A percentile compares a stretch with the other conserved stretches of the same genome.
phyloP scores from a whole-genome alignment of 768 basidiomycete species.

The Tulasnella sp. region DNA sequence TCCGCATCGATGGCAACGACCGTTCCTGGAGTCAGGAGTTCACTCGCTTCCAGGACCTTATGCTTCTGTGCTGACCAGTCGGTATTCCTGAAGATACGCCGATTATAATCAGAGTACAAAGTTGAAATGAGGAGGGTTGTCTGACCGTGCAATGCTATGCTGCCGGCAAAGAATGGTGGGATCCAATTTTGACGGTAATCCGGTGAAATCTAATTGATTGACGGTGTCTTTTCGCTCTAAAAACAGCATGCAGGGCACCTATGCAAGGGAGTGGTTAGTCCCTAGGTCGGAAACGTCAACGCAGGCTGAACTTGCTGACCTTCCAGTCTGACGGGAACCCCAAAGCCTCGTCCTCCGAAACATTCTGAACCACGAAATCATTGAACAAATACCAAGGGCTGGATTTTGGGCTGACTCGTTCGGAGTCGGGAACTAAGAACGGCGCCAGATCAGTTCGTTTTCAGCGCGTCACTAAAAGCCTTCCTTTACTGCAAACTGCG shows the following conservation, averaged over 20 bases:
- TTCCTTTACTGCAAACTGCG: constrained; percentile 65
- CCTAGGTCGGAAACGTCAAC: not conserved
- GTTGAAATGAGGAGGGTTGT: not conserved
- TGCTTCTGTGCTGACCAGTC: constrained; percentile 49
- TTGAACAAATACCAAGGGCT: constrained; percentile 94
- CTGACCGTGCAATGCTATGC: constrained; percentile 19
- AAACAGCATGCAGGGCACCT: constrained; percentile 85
- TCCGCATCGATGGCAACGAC: constrained; percentile 95
- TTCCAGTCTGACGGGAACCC: constrained; percentile 90
- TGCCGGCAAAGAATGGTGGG: constrained; percentile 58
- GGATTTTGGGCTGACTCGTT: constrained; percentile 18
- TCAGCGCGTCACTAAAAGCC: not conserved
- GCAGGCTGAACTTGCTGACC: constrained; percentile 37
- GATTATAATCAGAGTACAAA: not conserved
- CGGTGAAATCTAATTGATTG: constrained; percentile 52
- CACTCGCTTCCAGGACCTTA: constrained; percentile 57
- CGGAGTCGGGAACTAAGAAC: not conserved
- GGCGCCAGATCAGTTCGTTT: not conserved
- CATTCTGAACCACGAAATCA: constrained; percentile 82
- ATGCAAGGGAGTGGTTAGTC: constrained; percentile 26
- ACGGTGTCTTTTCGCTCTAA: constrained; percentile 64
- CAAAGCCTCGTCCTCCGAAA: constrained; percentile 79
- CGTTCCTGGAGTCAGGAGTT: constrained; percentile 78
- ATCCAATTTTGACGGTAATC: constrained; percentile 60
- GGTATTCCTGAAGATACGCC: not conserved